Conservation (phyloP, 805 yeast species). For the Lachancea sp. region DNA sequence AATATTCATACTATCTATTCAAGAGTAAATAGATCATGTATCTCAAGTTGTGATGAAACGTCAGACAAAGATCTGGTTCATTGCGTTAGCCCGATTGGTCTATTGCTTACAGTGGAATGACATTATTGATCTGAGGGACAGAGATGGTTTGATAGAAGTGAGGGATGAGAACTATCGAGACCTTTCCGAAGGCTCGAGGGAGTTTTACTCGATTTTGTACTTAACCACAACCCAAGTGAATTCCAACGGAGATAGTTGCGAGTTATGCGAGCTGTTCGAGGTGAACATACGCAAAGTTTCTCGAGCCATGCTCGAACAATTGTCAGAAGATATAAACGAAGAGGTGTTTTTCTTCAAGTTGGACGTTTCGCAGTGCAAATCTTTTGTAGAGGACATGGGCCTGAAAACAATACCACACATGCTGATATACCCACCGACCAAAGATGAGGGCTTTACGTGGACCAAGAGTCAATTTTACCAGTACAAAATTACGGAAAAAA, state of each 20-base stretch:
- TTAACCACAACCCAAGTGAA: conserved; percentile 43
- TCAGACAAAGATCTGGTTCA: neutral
- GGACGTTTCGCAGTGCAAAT: conserved; percentile 43
- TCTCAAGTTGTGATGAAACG: conserved; percentile 3
- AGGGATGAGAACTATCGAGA: conserved; percentile 36
- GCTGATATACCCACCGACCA: conserved; percentile 56
- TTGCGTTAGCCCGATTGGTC: conserved; percentile 9
- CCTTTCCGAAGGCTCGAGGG: conserved; percentile 43
- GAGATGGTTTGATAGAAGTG: conserved; percentile 39
- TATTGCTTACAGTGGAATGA: conserved; percentile 15
- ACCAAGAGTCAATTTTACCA: conserved; percentile 33
- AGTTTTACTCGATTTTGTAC: conserved; percentile 45
- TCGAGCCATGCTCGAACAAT: conserved; percentile 38
- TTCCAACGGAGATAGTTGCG: conserved; percentile 38
- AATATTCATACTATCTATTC: too few species aligned
- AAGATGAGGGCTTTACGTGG: conserved; percentile 26
- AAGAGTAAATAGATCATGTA: too few species aligned
- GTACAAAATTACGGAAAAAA: conserved; percentile 28
- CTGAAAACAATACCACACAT: conserved; percentile 55
- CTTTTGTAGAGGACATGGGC: conserved; percentile 37
- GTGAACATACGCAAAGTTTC: conserved; percentile 39
- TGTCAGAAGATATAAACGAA: conserved; percentile 33
- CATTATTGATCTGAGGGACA: conserved; percentile 18
- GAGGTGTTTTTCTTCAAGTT: conserved; percentile 43
- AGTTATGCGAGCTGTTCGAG: conserved; percentile 41